A percentile compares a stretch with the other conserved stretches of the same genome.
These are phyloP conservation scores for Verticillium albo-atrum DNA, from an alignment of 2,329 filamentous ascomycete genomes.

Conservation along the genomic window DNA sequence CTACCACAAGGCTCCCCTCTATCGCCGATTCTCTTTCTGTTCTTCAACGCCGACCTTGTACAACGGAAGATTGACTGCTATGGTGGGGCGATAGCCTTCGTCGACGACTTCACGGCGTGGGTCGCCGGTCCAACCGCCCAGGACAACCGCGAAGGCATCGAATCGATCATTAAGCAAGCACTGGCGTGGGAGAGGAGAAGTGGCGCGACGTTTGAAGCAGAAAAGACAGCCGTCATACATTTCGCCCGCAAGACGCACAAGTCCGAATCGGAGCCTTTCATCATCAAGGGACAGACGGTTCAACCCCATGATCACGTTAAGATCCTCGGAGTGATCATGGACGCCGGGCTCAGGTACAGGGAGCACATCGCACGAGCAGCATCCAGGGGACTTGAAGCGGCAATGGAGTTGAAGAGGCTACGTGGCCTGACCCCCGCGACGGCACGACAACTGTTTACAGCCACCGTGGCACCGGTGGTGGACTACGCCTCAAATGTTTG, in stretches of 20 bases:
- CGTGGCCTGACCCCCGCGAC: conserved; percentile 13
- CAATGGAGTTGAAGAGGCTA: conserved; percentile 8
- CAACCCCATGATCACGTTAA: conserved; percentile 1
- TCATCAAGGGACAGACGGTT: background rate
- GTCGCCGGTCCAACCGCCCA: background rate
- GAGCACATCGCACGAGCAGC: conserved; percentile 7
- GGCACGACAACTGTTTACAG: conserved; percentile 16
- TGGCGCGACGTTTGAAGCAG: conserved; percentile 17
- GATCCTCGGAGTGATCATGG: conserved; percentile 18
- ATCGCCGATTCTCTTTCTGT: conserved; percentile 29
- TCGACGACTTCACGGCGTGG: conserved; percentile 1
- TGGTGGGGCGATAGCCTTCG: conserved; percentile 17
- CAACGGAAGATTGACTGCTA: conserved; percentile 19
- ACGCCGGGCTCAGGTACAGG: conserved; percentile 9
- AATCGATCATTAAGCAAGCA: conserved; percentile 15
- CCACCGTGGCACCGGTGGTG: conserved; percentile 15
- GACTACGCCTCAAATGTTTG: conserved; percentile 20
- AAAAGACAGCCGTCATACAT: conserved; percentile 18
- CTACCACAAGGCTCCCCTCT: conserved; percentile 26
- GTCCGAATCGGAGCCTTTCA: background rate
- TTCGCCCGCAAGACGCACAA: background rate
- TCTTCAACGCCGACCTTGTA: conserved; percentile 20
- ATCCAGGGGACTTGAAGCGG: conserved; percentile 9
- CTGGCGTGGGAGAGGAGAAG: conserved; percentile 17
- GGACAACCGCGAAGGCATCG: conserved; percentile 12